These are phyloP conservation scores for Pterocarpus santalinus DNA, from an alignment of 306 rosid genomes.

Conservation along the genomic window DNA sequence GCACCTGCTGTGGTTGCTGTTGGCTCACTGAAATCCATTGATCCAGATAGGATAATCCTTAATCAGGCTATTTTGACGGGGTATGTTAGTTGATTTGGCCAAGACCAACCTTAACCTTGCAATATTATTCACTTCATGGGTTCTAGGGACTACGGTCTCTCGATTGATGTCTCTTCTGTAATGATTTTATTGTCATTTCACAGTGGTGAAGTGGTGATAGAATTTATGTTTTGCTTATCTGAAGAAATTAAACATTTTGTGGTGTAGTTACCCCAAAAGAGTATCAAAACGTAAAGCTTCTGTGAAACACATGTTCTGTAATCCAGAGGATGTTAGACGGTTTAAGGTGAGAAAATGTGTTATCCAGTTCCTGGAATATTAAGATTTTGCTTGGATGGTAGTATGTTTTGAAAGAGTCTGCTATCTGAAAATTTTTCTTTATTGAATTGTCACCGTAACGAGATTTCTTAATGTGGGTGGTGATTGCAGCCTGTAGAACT, in stretches of 20 bases:
- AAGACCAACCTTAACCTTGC: not conserved
- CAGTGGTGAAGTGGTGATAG: not conserved
- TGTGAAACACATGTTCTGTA: constrained; percentile 86
- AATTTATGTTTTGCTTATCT: constrained; percentile 2
- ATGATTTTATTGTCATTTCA: constrained; percentile 5
- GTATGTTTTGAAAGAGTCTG: not conserved
- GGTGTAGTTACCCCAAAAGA: constrained; percentile 93
- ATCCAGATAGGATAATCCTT: constrained; percentile 85
- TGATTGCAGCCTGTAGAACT: constrained; percentile 95
- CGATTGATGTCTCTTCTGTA: constrained; percentile 1
- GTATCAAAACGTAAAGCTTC: constrained; percentile 90
- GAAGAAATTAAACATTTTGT: constrained; percentile 35
- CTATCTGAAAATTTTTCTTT: constrained; percentile 14
- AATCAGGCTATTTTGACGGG: constrained; percentile 93
- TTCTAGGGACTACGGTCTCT: not conserved
- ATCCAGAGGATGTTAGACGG: constrained; percentile 97
- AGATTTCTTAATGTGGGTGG: constrained; percentile 42
- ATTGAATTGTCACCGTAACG: not conserved
- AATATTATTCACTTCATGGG: not conserved
- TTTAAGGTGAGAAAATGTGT: constrained; percentile 72
- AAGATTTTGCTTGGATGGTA: constrained; percentile 4
- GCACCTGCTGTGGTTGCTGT: constrained; percentile 76
- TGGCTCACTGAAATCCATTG: constrained; percentile 84
- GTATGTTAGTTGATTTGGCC: constrained; percentile 52
- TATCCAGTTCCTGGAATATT: constrained; percentile 13